Conservation (phyloP, 495 filamentous ascomycete species). For the Zalerion maritima region DNA sequence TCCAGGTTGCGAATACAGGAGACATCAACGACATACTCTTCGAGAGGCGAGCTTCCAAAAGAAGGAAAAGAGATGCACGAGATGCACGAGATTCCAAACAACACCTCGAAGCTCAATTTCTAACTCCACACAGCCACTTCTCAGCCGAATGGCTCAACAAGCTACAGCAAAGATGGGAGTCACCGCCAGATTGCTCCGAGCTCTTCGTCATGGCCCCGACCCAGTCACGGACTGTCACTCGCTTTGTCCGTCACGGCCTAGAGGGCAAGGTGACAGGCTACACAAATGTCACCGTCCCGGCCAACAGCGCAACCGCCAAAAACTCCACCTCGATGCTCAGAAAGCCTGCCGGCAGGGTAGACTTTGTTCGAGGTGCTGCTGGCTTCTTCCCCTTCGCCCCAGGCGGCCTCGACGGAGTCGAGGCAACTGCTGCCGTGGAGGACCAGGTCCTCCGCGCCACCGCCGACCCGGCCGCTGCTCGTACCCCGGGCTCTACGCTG, state of each 20-base stretch:
- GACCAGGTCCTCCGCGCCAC: conserved; percentile 37
- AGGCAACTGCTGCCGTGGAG: conserved; percentile 62
- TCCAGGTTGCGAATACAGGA: no score
- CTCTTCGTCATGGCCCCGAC: conserved; percentile 80
- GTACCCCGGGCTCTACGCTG: conserved; percentile 34
- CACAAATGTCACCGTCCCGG: conserved; percentile 84
- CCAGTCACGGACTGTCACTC: conserved; percentile 81
- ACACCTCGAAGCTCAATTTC: conserved; percentile 60
- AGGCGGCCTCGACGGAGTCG: conserved; percentile 78
- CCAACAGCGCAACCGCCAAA: conserved; percentile 81
- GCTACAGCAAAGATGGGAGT: conserved; percentile 84
- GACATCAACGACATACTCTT: conserved; percentile 46
- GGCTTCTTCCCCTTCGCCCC: conserved; percentile 95
- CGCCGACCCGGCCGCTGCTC: conserved; percentile 9
- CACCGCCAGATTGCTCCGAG: conserved; percentile 55
- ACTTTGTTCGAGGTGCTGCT: conserved; percentile 88
- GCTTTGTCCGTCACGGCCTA: conserved; percentile 82
- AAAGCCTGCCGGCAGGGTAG: conserved; percentile 74
- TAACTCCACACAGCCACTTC: conserved; percentile 65
- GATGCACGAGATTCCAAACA: conserved; percentile 44
- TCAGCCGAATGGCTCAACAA: conserved; percentile 71
- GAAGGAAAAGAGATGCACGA: conserved; percentile 41
- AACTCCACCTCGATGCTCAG: conserved; percentile 85
- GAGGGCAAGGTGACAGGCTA: conserved; percentile 92
- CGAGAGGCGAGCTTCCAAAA: conserved; percentile 40